Base-by-base conservation (phyloP, 139 green algal species). In the Tetratostichococcus sp. region DNA sequence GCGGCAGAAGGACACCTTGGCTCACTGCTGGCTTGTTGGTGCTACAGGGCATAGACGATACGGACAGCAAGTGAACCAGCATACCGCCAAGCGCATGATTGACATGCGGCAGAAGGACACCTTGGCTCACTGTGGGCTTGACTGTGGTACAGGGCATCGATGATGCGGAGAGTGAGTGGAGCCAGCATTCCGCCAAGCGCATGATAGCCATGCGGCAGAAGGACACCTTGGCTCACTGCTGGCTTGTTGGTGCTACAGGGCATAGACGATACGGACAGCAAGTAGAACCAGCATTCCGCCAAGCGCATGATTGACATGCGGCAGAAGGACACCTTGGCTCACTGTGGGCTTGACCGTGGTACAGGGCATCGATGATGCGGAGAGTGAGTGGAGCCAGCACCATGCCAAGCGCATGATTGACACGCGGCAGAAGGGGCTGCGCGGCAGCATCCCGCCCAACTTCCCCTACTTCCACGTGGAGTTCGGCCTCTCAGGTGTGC, bases 401-500 rank as follows among this genome's bases (percentile, higher is more conserved):
- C 79, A 94, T 71, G 89, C 89, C 78, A 98, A 99, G 84, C 82
- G 84, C 21, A 77, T 91, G 30, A 96, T 98, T 22, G 89, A 96
- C 42, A 98, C 94, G 22, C 80, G 74, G 26, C 80, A 68, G 1
- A 97, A 95, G 87, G 91, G 93, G 30, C 80, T 99, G 84, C 84
- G 89, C 21, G 86, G 89, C 43, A 89, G 80, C 80, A 95, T 99
- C 30, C 95, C 95, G n/a, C 80, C 86, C 42, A 93, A 93, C 76
- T 99, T 99, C 80, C 89, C 95, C 8, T 99, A 99, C 85, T 87
- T 98, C 28, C 89, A 95, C 57, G 91, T 97, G 1, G 88, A 97
- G 80, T 95, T 94, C 73, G 90, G 89, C 23, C 80, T 91, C 26
- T 32, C 77, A 0, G 50, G 50, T 62, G 50, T 5, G 50, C 2